These are phyloP conservation scores for Sarocladium oryzae DNA, from an alignment of 2,329 filamentous ascomycete species.

Conservation along the genomic window DNA sequence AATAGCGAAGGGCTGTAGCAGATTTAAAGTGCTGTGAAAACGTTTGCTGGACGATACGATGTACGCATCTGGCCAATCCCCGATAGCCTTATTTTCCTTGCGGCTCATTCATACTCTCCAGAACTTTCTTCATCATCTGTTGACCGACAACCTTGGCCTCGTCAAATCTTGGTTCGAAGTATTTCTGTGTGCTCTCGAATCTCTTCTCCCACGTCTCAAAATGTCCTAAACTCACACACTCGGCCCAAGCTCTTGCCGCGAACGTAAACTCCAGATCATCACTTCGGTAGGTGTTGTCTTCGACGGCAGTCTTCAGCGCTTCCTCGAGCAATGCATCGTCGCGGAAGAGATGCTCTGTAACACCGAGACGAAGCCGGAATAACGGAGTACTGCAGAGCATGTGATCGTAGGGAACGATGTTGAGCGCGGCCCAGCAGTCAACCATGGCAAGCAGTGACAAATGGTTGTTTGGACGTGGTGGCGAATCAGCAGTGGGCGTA, in stretches of 20 bases:
- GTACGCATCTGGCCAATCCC: too few relatives aligned
- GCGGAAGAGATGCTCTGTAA: conserved; percentile 94
- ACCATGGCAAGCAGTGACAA: conserved; percentile 92
- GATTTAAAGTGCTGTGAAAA: too few relatives aligned
- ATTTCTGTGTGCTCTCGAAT: conserved; percentile 82
- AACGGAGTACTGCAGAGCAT: conserved; percentile 99
- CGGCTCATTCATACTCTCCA: conserved; percentile 62
- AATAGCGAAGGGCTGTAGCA: too few relatives aligned
- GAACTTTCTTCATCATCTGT: conserved; percentile 93
- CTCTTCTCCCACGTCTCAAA: conserved; percentile 90
- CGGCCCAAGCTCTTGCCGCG: conserved; percentile 90
- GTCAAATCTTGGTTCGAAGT: conserved; percentile 84
- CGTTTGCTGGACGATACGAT: too few relatives aligned
- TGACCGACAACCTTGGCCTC: conserved; percentile 86
- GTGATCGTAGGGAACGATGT: conserved; percentile 95
- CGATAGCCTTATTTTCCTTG: too few relatives aligned
- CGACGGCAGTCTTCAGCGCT: conserved; percentile 75
- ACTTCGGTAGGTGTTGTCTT: conserved; percentile 86
- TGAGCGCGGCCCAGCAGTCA: conserved; percentile 93
- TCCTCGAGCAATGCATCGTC: conserved; percentile 75
- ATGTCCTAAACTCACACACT: conserved; percentile 83
- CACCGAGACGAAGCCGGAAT: conserved; percentile 92
- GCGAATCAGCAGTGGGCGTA: conserved; percentile 51
- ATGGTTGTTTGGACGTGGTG: conserved; percentile 77
- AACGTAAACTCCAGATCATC: conserved; percentile 98